Base-by-base conservation (phyloP, 164 flowering plant species). In the Piper betle region DNA sequence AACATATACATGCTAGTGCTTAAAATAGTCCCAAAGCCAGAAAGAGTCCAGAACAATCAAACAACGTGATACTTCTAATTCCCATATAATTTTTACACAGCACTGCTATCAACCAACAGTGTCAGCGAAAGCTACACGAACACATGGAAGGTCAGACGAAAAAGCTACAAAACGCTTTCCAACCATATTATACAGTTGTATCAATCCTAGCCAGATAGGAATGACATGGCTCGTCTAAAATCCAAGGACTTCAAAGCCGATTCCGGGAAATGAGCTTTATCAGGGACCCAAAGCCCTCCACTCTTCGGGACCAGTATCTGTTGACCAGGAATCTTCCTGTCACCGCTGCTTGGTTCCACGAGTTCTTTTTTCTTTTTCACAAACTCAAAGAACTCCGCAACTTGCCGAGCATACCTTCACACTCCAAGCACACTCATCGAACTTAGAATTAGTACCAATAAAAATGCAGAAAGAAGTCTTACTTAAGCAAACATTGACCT, bases 351-450 rank as follows among this genome's bases (percentile, higher is more conserved):
- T 58, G 64, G 67, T 40, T 66, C 63, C 25, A 75, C 17, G 37
- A 74, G 43, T 17, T 84, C 95, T 39, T 89, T 73, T 80, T 74
- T 81, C 62, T 80, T 84, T 88, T 92, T 92, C 79, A 92, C 98
- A 75, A 83, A 89, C 72, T 83, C 84, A 60, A 92, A 92, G 64
- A 92, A 92, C 72, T 85, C 82, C 0, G 97, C 97, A 52, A 93
- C 97, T 78, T 93, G 98, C 39, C 84, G 86, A 39, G 98, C 98
- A 79, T 90, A 89, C 74, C 98, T 93, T 64, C 80, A 79, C 11
- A 37, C 39, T 12, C 38, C 38, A 37, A 57, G 43, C 37, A 41
- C 39, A 7, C 55, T 60, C 6, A 6, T 20, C 15, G 3, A 53
- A n/a, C n/a, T 17, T 53, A 3, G 33, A 7, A 15, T 9, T 52